Evolutionary conservation across 768 basidiomycete species (phyloP).

Genomic region (Sarcodon aspratus): DNA sequence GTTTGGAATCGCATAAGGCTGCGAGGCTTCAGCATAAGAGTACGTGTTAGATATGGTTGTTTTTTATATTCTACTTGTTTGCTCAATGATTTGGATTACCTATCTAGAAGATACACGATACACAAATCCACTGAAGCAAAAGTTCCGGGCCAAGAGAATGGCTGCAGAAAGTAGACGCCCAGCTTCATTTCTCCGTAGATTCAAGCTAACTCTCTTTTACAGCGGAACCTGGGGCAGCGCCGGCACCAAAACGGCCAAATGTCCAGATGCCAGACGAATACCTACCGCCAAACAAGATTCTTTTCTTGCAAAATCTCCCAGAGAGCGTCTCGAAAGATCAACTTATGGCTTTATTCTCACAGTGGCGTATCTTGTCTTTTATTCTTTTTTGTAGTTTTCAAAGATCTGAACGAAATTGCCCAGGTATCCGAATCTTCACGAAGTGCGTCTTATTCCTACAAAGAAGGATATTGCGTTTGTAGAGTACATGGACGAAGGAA

Average conservation of each 20-base stretch:
- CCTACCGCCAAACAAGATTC: conserved; percentile 96
- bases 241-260: conserved; percentile 66
- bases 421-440: conserved; percentile 91
- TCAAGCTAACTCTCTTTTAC: conserved; percentile 4
- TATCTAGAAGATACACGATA: conserved; percentile 64
- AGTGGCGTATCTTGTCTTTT: conserved; percentile 38
- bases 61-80: neutral
- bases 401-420: neutral
- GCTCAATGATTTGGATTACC: neutral
- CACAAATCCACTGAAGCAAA: conserved; percentile 83
- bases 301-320: conserved; percentile 95
- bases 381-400: conserved; percentile 2
- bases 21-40: conserved; percentile 77
- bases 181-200: conserved; percentile 1
- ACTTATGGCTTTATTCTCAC: conserved; percentile 82
- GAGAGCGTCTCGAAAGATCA: conserved; percentile 89
- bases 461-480: conserved; percentile 98
- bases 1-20: conserved; percentile 67
- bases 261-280: conserved; percentile 99
- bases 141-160: conserved; percentile 70
- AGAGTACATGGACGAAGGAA: conserved; percentile 89
- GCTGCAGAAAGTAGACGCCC: conserved; percentile 60
- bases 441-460: conserved; percentile 97
- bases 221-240: conserved; percentile 58
- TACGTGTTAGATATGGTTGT: conserved; percentile 23